These are phyloP conservation scores for Citrullus amarus DNA, from an alignment of 306 rosid species.

Conservation along the genomic window DNA sequence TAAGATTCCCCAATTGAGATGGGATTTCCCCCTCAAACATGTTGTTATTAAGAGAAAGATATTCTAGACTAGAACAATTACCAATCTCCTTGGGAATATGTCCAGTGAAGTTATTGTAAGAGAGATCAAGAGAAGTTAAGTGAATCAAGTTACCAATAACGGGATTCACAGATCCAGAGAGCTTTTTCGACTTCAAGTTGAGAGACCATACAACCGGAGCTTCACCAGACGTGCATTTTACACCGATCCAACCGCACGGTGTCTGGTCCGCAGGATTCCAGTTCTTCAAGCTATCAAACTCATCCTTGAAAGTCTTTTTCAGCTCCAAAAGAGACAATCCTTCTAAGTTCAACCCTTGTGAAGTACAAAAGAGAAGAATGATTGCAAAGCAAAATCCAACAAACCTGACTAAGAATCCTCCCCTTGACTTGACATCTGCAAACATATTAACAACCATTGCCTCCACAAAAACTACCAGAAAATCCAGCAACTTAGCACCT, in stretches of 20 bases:
- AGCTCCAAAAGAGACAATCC: constrained; percentile 56
- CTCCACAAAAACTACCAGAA: constrained; percentile 8
- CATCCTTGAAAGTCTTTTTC: constrained; percentile 43
- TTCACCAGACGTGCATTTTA: constrained; percentile 37
- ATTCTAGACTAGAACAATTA: constrained; percentile 39
- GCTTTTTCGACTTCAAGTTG: constrained; percentile 40
- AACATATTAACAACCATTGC: constrained; percentile 38
- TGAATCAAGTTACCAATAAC: constrained; percentile 46
- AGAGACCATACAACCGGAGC: constrained; percentile 45
- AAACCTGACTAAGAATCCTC: constrained; percentile 26
- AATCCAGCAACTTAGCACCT: constrained; percentile 28
- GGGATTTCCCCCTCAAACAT: constrained; percentile 59
- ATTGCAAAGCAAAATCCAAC: constrained; percentile 30
- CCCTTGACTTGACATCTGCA: constrained; percentile 23
- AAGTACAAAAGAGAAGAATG: constrained; percentile 28
- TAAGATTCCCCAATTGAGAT: constrained; percentile 45
- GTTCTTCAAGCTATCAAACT: constrained; percentile 22
- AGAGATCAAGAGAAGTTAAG: constrained; percentile 46
- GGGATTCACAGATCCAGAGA: constrained; percentile 54
- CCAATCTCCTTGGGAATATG: constrained; percentile 65
- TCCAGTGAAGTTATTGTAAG: constrained; percentile 45
- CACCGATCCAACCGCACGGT: constrained; percentile 80
- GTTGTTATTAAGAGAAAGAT: constrained; percentile 57
- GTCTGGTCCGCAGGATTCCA: constrained; percentile 64
- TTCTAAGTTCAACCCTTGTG: constrained; percentile 69